These are phyloP conservation scores for Pseudogymnoascus sp. DNA, from an alignment of 2,329 filamentous ascomycete species.

Conservation along the genomic window DNA sequence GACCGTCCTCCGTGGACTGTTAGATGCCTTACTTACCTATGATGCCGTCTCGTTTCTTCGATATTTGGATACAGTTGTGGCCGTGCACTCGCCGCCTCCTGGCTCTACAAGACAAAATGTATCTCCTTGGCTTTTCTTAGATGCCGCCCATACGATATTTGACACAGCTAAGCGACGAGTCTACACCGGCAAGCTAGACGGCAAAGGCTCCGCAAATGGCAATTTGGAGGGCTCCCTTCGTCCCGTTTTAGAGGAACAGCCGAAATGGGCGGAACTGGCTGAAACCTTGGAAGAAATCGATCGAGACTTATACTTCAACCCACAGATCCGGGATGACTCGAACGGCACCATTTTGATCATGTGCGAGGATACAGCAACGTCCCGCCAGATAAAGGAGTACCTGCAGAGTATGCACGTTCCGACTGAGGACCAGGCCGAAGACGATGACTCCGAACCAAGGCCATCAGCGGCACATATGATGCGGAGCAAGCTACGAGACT, in stretches of 20 bases:
- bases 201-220: constrained; percentile 39
- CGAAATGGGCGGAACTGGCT: constrained; percentile 86
- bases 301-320: constrained; percentile 77
- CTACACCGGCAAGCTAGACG: constrained; percentile 64
- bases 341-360: constrained; percentile 92
- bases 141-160: constrained; percentile 91
- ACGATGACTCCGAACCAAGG: constrained; percentile 38
- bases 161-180: constrained; percentile 81
- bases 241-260: constrained; percentile 84
- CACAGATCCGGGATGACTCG: constrained; percentile 66
- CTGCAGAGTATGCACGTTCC: constrained; percentile 81
- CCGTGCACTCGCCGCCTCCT: constrained; percentile 78
- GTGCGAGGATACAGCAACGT: constrained; percentile 82
- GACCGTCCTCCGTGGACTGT: constrained; percentile 69
- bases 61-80: constrained; percentile 88
- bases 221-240: constrained; percentile 41
- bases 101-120: constrained; percentile 82
- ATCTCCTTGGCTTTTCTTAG: constrained; percentile 92
- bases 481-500: constrained; percentile 75
- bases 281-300: constrained; percentile 92
- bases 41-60: constrained; percentile 88
- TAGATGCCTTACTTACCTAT: constrained; percentile 74
- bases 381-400: constrained; percentile 82
- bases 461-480: constrained; percentile 82
- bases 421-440: constrained; percentile 32